phyloP scores from a whole-genome alignment of 148 eudicot genomes.

The Salicornia ramosissima region DNA sequence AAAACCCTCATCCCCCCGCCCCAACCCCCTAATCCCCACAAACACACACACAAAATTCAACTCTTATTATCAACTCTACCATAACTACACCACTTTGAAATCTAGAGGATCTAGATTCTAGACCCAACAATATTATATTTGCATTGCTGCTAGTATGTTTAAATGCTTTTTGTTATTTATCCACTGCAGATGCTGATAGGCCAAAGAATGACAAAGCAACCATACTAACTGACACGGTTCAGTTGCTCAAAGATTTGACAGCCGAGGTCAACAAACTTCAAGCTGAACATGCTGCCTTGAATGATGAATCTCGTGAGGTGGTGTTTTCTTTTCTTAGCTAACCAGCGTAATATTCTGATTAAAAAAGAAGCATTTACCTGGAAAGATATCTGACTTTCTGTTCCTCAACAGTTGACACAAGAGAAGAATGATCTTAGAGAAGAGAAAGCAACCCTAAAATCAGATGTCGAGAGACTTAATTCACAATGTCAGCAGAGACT shows the following conservation, averaged over 20 bases:
- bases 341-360: not conserved
- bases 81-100: too few species aligned
- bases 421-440: constrained; percentile 88
- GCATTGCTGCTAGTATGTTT: not conserved
- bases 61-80: too few species aligned
- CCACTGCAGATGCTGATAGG: constrained; percentile 66
- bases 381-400: constrained; percentile 1
- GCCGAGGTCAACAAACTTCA: constrained; percentile 66
- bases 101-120: too few species aligned
- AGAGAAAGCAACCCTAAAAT: constrained; percentile 70
- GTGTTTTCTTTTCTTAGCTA: not conserved
- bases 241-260: constrained; percentile 69
- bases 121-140: too few species aligned
- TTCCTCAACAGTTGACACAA: constrained; percentile 55
- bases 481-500: constrained; percentile 62
- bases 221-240: constrained; percentile 72
- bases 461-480: constrained; percentile 73
- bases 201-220: constrained; percentile 86
- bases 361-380: not conserved
- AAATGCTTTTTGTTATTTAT: constrained; percentile 8
- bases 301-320: constrained; percentile 84
- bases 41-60: too few species aligned
- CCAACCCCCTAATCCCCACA: too few species aligned
- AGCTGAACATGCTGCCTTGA: constrained; percentile 60
- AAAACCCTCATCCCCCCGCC: too few species aligned